phyloP scores from a whole-genome alignment of 208 protist genomes.

The Crithidia bombi region DNA sequence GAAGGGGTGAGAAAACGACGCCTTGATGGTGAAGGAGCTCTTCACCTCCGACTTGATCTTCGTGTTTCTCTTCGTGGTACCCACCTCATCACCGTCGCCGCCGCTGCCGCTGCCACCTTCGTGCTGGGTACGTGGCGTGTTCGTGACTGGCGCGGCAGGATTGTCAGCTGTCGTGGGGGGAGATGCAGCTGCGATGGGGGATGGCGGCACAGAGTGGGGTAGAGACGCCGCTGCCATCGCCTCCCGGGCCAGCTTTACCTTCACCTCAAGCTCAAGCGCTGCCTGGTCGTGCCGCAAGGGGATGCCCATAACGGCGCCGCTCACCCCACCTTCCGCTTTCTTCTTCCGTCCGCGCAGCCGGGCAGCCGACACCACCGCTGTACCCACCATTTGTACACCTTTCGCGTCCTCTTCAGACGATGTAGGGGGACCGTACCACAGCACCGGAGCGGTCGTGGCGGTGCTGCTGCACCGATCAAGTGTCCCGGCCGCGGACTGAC shows the following conservation, averaged over 20 bases:
- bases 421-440: slow-evolving; percentile 26
- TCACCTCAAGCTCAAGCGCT: slow-evolving; percentile 18
- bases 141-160: too few relatives aligned
- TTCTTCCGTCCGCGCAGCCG: slow-evolving; percentile 19
- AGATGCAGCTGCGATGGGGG: too few relatives aligned
- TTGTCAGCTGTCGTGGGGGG: too few relatives aligned
- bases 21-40: background rate
- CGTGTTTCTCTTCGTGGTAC: background rate
- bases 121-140: too few relatives aligned
- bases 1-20: background rate
- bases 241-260: slow-evolving; percentile 9
- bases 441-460: slow-evolving; percentile 27
- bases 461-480: background rate
- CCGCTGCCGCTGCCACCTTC: too few relatives aligned
- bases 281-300: slow-evolving; percentile 31
- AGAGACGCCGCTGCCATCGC: background rate
- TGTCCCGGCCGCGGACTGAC: background rate
- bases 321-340: slow-evolving; percentile 33
- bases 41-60: background rate
- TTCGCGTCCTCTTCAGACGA: background rate
- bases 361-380: slow-evolving; percentile 6
- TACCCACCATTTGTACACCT: background rate
- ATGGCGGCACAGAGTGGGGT: too few relatives aligned
- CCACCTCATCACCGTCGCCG: too few relatives aligned
- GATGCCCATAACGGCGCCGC: slow-evolving; percentile 11